Percentiles rank a stretch among this genome's conserved stretches.
Evolutionary conservation across 2,329 filamentous ascomycete species (phyloP).

Genomic region (Fusarium succisae): DNA sequence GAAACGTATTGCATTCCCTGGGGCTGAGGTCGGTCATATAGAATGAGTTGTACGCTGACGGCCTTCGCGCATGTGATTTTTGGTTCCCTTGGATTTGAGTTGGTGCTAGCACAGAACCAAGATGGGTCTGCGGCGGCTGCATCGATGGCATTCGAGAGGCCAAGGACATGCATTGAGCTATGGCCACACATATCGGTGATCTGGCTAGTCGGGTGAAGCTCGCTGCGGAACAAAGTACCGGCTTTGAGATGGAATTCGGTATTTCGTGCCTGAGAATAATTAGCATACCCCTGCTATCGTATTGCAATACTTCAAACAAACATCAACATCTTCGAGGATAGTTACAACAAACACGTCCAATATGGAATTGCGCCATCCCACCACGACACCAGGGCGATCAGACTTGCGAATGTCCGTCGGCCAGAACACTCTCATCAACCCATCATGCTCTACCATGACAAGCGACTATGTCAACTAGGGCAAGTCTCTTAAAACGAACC

Average conservation of each 20-base stretch:
- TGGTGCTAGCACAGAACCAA: constrained; percentile 71
- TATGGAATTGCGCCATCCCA: constrained; percentile 95
- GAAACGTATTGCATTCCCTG: constrained; percentile 97
- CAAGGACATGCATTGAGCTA: constrained; percentile 84
- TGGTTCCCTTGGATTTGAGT: constrained; percentile 66
- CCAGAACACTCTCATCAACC: constrained; percentile 98
- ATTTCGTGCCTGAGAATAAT: constrained; percentile 68
- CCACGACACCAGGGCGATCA: constrained; percentile 81
- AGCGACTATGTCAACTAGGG: constrained; percentile 42
- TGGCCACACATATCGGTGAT: constrained; percentile 88
- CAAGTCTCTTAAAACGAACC: constrained; percentile 81
- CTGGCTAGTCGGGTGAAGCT: constrained; percentile 79
- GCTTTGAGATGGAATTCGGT: constrained; percentile 89
- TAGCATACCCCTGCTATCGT: constrained; percentile 24
- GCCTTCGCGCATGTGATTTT: constrained; percentile 76
- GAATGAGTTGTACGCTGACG: constrained; percentile 83
- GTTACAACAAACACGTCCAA: constrained; percentile 91
- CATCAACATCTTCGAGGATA: constrained; percentile 90
- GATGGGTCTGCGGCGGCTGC: constrained; percentile 67
- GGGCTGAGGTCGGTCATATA: constrained; percentile 88
- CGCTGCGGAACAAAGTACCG: constrained; percentile 84
- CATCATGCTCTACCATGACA: constrained; percentile 80
- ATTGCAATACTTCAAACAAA: constrained; percentile 53
- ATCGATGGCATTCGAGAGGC: constrained; percentile 75
- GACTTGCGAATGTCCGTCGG: constrained; percentile 83